Base-by-base conservation (phyloP, 2,329 filamentous ascomycete genomes). In the Cladosporium sp. region DNA sequence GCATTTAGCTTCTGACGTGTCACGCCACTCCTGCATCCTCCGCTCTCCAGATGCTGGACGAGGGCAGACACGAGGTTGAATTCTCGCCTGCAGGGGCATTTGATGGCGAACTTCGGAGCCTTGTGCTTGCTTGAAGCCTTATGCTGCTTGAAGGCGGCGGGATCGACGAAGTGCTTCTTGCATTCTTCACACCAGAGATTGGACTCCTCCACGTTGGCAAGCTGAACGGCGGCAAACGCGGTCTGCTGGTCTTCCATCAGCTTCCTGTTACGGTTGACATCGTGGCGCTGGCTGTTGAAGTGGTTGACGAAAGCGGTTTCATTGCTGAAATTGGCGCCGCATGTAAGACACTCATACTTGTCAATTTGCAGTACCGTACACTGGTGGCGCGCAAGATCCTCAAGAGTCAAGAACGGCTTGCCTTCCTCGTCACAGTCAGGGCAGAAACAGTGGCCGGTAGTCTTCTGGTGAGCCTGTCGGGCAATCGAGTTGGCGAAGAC, bases 121-220 rank as follows among this genome's bases (percentile, higher is more conserved):
- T 66, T 66, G 65, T 71, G 69, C 63, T 67, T 69, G 39, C 59
- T 13, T 1, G 68, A 70, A 10, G n/a, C 25, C 34, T 68, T 70
- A 61, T 70, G 69, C 23, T 67, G 53, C 11, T 21, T 36, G 21
- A 64, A 67, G 1, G 30, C 68, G 7, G 23, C n/a, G 3, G 66
- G 2, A 13, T 21, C 54, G 34, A 46, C 30, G 61, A 70, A 70
- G 21, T 26, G 26, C 43, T 43, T 26, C 3, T 69, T 36, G 36
- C 68, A 70, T 13, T 54, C 58, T 23, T 69, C 57, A 36, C 69
- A 71, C 5, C 53, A 39, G 13, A 70, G 46, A 18, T 65, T 68
- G 8, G 18, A 11, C 36, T 69, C 65, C 36, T 71, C 67, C 7
- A 21, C 8, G 18, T 23, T 21, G 6, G 26, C 63, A 16, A 64